Percentiles rank a stretch among this genome's conserved stretches.
These are phyloP conservation scores for Gleditsia sinensis DNA, from an alignment of 306 rosid genomes.

Conservation along the genomic window DNA sequence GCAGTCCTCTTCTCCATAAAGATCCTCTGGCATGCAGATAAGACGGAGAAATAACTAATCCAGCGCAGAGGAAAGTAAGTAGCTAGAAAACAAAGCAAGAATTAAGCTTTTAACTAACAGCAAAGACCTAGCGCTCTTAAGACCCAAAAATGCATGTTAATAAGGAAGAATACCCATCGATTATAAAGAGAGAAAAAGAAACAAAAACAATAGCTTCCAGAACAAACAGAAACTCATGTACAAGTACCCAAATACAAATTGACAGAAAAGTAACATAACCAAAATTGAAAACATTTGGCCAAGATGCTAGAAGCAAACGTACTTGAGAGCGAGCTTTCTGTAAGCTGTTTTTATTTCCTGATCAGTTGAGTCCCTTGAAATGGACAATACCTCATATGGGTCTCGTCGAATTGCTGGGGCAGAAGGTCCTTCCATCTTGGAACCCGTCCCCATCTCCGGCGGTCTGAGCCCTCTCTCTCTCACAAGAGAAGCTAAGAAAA, in stretches of 20 bases:
- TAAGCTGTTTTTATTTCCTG: constrained; percentile 95
- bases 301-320: constrained; percentile 24
- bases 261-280: neutral
- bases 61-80: constrained; percentile 7
- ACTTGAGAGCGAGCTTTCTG: constrained; percentile 97
- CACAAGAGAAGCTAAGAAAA: constrained; percentile 16
- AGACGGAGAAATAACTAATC: constrained; percentile 4
- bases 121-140: neutral
- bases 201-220: constrained; percentile 20
- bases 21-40: neutral
- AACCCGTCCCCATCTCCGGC: constrained; percentile 53
- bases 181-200: neutral
- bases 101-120: neutral
- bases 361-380: constrained; percentile 76
- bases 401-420: constrained; percentile 79
- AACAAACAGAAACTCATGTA: neutral
- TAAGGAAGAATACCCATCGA: neutral
- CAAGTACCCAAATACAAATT: too few species aligned
- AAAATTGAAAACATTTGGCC: neutral
- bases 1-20: neutral
- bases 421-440: constrained; percentile 86
- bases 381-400: constrained; percentile 87
- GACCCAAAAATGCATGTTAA: neutral
- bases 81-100: neutral
- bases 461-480: neutral